Base-by-base conservation (phyloP, 2,329 filamentous ascomycete genomes). In the Phaeosphaeriaceae sp. region DNA sequence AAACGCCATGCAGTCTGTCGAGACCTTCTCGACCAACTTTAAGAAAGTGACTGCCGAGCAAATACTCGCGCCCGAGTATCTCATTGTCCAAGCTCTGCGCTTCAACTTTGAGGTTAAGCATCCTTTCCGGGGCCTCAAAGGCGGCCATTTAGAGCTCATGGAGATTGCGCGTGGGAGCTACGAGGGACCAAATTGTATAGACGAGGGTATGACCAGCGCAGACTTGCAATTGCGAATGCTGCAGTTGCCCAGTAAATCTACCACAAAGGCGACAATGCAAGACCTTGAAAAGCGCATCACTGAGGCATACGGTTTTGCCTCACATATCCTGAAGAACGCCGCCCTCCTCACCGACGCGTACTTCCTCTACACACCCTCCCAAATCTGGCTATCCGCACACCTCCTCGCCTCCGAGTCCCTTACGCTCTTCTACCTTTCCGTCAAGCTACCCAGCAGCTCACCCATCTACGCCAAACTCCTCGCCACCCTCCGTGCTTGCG, bases 71-170 rank as follows among this genome's bases (percentile, higher is more conserved):
- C 93, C 93, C 1, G 95, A 99, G 78, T 98, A 96, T 74, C 83
- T 97, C 42, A 86, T 99, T 46, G 94, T 93, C 56, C 94, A 98
- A 79, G 93, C 92, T 17, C 86, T 98, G 11, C 88, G 94, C 51
- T 99, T 97, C 78, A 93, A 92, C 47, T 93, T 99, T 71, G 93
- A 98, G 65, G 91, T 99, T 1, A 88, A 90, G 49, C 95, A 98
- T 75, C 95, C 95, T 0, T 95, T 92, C 74, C 89, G 93, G 45
- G 92, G 90, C 0, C 83, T 98, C 1, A 92, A 96, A 75, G 95
- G 93, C 31, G 90, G 90, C 0, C 83, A 96, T 49, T 89, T 97
- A 84, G 93, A 97, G 76, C 81, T 97, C 50, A 82, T 89, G 57
- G 86, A 89, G 47, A 83, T 91, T 24, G 84, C 86, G 0, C 85